These are phyloP conservation scores for Exophiala calicioides DNA, from an alignment of 2,329 filamentous ascomycete species.

Conservation along the genomic window DNA sequence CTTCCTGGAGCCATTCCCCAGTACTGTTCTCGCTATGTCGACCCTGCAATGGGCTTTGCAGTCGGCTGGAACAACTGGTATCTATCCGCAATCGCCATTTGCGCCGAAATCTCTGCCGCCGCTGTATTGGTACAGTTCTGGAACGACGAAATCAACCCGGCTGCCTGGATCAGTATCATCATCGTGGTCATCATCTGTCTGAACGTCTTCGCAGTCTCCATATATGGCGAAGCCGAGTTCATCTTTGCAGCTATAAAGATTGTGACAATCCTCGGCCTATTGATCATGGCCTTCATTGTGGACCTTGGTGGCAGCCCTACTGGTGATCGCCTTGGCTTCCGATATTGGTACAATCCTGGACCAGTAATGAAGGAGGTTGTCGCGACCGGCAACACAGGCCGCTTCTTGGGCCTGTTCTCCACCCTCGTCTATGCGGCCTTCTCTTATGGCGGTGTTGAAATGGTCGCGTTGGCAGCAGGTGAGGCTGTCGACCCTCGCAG, in stretches of 20 bases:
- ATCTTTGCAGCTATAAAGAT: conserved; percentile 41
- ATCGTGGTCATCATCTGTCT: conserved; percentile 40
- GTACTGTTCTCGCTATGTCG: conserved; percentile 51
- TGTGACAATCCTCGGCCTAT: conserved; percentile 69
- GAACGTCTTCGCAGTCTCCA: conserved; percentile 15
- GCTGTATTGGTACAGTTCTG: conserved; percentile 64
- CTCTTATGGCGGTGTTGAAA: conserved; percentile 54
- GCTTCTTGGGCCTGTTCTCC: conserved; percentile 56
- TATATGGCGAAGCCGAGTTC: conserved; percentile 56
- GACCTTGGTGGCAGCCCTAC: conserved; percentile 67
- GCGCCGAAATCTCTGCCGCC: conserved; percentile 68
- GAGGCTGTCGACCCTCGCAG: conserved; percentile 49
- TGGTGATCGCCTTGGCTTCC: conserved; percentile 58
- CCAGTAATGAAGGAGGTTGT: conserved; percentile 31
- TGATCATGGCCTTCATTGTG: conserved; percentile 62
- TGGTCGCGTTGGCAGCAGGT: conserved; percentile 51
- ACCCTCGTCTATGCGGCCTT: conserved; percentile 53
- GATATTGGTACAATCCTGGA: conserved; percentile 57
- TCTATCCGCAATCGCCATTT: conserved; percentile 72
- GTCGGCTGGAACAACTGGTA: conserved; percentile 51
- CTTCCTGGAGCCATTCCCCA: conserved; percentile 59
- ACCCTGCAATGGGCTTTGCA: conserved; percentile 55
- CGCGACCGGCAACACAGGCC: conserved; percentile 40
- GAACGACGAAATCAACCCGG: conserved; percentile 53
- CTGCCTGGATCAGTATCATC: conserved; percentile 43